Percentiles rank a stretch among this genome's conserved stretches.
phyloP scores from a whole-genome alignment of 768 basidiomycete species.

The Trametes punicea region DNA sequence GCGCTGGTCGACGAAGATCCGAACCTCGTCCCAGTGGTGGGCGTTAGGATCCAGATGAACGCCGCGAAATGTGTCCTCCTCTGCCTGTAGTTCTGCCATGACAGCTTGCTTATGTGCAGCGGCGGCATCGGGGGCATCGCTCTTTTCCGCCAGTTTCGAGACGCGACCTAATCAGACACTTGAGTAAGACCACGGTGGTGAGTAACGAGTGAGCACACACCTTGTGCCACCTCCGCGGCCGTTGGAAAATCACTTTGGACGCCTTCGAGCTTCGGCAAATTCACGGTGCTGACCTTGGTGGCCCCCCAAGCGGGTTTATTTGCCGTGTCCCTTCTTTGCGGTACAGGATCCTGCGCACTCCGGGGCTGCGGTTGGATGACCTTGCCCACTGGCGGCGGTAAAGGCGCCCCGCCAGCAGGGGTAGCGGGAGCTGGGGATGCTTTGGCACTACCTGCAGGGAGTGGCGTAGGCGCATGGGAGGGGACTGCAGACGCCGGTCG shows the following conservation, averaged over 20 bases:
- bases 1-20: constrained; percentile 26
- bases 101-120: constrained; percentile 58
- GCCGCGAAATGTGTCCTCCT: constrained; percentile 92
- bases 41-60: constrained; percentile 91
- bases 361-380: constrained; percentile 68
- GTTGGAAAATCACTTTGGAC: constrained; percentile 84
- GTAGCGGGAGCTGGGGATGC: constrained; percentile 32
- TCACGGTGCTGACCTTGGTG: constrained; percentile 38
- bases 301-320: constrained; percentile 73
- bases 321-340: constrained; percentile 26
- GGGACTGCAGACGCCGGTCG: constrained; percentile 73
- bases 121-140: constrained; percentile 50
- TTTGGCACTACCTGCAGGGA: constrained; percentile 37
- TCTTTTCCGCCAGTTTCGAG: constrained; percentile 27
- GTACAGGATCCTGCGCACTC: constrained; percentile 30
- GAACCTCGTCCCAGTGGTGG: constrained; percentile 97
- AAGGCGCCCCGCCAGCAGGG: constrained; percentile 37
- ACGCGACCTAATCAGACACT: constrained; percentile 13
- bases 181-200: not conserved
- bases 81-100: constrained; percentile 72
- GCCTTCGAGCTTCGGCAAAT: constrained; percentile 39
- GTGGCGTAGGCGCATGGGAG: constrained; percentile 49
- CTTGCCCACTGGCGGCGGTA: constrained; percentile 56
- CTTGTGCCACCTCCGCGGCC: constrained; percentile 90
- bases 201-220: constrained; percentile 38